Conservation (phyloP, 1,284 basidiomycete species). For the Melampsora larici-populina region DNA sequence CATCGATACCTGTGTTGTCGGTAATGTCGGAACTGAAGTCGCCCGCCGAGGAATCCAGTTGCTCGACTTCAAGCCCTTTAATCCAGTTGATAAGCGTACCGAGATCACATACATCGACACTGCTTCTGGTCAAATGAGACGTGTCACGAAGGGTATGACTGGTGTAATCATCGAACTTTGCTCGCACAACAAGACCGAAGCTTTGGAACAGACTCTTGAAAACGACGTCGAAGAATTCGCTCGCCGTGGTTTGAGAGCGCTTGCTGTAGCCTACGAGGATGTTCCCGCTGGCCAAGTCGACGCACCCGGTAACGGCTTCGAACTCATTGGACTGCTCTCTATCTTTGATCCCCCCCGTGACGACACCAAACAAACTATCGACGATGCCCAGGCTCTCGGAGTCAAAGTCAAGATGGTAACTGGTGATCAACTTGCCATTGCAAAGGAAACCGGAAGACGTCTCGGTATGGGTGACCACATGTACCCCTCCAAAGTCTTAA, state of each 20-base stretch:
- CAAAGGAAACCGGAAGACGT: slow-evolving; percentile 97
- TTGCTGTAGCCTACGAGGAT: slow-evolving; percentile 94
- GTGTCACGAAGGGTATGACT: slow-evolving; percentile 99
- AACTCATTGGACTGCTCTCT: slow-evolving; percentile 91
- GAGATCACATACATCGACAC: slow-evolving; percentile 97
- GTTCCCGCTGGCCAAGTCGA: slow-evolving; percentile 60
- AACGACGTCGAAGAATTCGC: slow-evolving; percentile 93
- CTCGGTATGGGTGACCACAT: slow-evolving; percentile 94
- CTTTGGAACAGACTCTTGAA: slow-evolving; percentile 84
- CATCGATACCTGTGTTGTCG: slow-evolving; percentile 76
- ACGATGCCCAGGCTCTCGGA: slow-evolving; percentile 90
- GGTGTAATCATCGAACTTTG: slow-evolving; percentile 69
- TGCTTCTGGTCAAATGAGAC: slow-evolving; percentile 87
- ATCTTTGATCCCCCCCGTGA: slow-evolving; percentile 98
- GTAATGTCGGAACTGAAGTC: slow-evolving; percentile 67
- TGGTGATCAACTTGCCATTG: slow-evolving; percentile 97
- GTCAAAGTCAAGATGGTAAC: slow-evolving; percentile 99
- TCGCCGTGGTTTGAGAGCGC: slow-evolving; percentile 90
- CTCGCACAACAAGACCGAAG: slow-evolving; percentile 92
- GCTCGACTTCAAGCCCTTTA: slow-evolving; percentile 98
- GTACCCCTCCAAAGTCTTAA: slow-evolving; percentile 91
- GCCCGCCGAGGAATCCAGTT: slow-evolving; percentile 91
- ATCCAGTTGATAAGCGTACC: slow-evolving; percentile 98
- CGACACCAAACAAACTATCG: slow-evolving; percentile 98
- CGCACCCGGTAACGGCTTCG: slow-evolving; percentile 88